Evolutionary conservation across 108 stramenopile species (phyloP).

Genomic region (Stephanodiscus minutulus): DNA sequence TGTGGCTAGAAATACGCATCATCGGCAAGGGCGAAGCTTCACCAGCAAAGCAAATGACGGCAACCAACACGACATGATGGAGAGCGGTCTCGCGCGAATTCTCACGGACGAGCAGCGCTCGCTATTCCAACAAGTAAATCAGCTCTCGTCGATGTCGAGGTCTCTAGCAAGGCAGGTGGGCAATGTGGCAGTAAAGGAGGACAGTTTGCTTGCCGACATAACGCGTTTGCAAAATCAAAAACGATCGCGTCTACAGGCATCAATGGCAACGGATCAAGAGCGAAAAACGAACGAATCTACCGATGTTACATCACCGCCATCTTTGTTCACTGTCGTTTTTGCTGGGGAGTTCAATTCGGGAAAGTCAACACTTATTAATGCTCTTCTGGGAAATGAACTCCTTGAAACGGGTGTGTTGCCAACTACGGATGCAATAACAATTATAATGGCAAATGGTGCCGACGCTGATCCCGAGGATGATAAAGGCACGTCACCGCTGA

Average conservation of each 20-base stretch:
- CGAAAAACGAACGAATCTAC: conserved; percentile 6
- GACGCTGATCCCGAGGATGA: conserved; percentile 12
- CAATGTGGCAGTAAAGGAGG: conserved; percentile 42
- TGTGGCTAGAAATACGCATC: neutral
- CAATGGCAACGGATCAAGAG: neutral
- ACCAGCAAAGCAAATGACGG: neutral
- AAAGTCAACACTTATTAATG: conserved; percentile 86
- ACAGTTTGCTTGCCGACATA: conserved; percentile 37
- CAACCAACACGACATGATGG: conserved; percentile 1
- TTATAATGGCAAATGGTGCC: conserved; percentile 48
- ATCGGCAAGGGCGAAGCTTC: neutral
- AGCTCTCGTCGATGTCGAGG: conserved; percentile 54
- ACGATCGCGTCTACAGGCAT: conserved; percentile 9
- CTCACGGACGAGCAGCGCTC: conserved; percentile 64
- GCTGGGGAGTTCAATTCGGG: conserved; percentile 90
- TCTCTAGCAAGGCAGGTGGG: conserved; percentile 55
- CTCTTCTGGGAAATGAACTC: conserved; percentile 73
- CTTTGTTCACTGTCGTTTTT: conserved; percentile 72
- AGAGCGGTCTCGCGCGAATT: conserved; percentile 51
- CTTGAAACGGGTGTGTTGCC: conserved; percentile 80
- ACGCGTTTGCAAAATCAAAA: conserved; percentile 17
- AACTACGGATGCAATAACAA: conserved; percentile 77
- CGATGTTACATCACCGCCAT: conserved; percentile 19
- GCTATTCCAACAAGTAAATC: conserved; percentile 55
- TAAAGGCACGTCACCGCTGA: neutral